phyloP scores from a whole-genome alignment of 164 flowering plant genomes.

The Paratinospora sagittata region DNA sequence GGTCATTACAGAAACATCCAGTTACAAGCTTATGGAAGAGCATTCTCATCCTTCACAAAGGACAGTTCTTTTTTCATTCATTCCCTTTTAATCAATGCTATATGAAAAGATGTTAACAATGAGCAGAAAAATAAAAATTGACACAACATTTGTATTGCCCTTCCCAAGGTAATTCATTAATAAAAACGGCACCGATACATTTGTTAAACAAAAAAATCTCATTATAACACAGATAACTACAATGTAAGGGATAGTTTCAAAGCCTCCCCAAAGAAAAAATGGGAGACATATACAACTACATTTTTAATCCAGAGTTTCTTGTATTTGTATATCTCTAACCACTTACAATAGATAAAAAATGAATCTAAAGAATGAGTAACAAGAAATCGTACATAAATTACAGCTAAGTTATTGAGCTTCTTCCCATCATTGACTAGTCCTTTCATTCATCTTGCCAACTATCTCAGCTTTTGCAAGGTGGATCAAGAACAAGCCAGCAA shows the following conservation, averaged over 20 bases:
- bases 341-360: not conserved
- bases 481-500: slow-evolving; percentile 61
- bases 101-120: too few relatives aligned
- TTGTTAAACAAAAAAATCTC: not conserved
- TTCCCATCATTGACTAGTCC: slow-evolving; percentile 16
- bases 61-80: not conserved
- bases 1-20: not conserved
- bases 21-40: too few relatives aligned
- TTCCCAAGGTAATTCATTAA: too few relatives aligned
- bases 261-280: not conserved
- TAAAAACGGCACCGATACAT: not conserved
- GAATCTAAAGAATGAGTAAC: slow-evolving; percentile 9
- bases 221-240: not conserved
- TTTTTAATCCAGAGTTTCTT: not conserved
- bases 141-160: not conserved
- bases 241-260: not conserved
- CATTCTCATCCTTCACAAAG: too few relatives aligned
- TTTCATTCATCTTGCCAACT: slow-evolving; percentile 35
- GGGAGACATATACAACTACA: not conserved
- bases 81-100: not conserved
- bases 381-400: slow-evolving; percentile 6
- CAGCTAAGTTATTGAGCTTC: not conserved
- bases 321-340: not conserved
- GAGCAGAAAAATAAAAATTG: not conserved
- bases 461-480: slow-evolving; percentile 60